These are phyloP conservation scores for Coelastrella sp. DNA, from an alignment of 139 green algal genomes.

Conservation along the genomic window DNA sequence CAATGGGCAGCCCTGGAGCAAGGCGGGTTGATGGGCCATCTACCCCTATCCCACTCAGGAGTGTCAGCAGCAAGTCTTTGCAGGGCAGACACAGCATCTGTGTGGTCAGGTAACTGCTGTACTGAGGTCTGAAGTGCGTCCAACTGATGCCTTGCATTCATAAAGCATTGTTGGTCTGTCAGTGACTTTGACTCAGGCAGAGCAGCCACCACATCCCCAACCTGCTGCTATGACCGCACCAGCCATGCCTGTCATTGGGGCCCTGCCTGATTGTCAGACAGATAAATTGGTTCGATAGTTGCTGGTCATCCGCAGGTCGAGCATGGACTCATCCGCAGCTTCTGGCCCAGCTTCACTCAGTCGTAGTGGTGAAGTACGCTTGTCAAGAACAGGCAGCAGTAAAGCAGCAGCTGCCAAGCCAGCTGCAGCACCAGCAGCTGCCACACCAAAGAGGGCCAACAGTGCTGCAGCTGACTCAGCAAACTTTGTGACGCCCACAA, in stretches of 20 bases:
- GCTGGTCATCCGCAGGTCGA: neutral
- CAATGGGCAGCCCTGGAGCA: neutral
- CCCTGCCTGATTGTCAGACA: neutral
- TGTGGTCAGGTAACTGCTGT: constrained; percentile 14
- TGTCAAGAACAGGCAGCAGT: constrained; percentile 1
- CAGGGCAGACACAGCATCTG: constrained; percentile 27
- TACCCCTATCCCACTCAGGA: constrained; percentile 1
- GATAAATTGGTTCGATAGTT: neutral
- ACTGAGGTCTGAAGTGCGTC: no score
- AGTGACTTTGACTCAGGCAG: no score
- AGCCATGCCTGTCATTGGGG: no score
- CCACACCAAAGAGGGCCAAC: neutral
- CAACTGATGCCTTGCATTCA: no score
- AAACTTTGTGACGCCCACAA: neutral
- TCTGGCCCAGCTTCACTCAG: constrained; percentile 8
- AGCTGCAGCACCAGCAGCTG: neutral
- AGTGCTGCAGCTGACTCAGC: no score
- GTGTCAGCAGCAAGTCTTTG: constrained; percentile 12
- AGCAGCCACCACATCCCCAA: no score
- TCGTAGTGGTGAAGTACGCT: constrained; percentile 11
- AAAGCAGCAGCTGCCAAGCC: neutral
- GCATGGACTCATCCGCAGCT: neutral
- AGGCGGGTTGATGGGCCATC: neutral
- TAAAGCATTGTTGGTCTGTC: no score
- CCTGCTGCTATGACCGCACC: no score